A percentile compares a stretch with the other conserved stretches of the same genome.
Evolutionary conservation across 2,329 filamentous ascomycete genomes (phyloP).

Genomic region (Penicillium sp.): DNA sequence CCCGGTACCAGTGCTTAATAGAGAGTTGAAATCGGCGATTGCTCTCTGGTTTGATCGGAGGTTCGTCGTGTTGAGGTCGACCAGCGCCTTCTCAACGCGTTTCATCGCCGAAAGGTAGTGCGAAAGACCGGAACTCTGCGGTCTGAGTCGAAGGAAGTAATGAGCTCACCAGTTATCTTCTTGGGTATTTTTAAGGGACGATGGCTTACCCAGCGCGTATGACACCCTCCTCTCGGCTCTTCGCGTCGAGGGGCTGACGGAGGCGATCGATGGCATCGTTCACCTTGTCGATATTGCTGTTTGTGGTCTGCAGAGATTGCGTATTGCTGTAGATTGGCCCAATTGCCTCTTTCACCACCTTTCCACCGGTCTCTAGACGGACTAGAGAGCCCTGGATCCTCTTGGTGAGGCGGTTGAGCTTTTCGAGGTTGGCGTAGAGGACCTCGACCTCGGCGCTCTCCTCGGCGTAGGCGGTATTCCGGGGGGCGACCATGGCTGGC

Average conservation of each 20-base stretch:
- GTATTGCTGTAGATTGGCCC: slow-evolving; percentile 92
- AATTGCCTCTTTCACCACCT: slow-evolving; percentile 86
- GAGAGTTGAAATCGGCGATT: slow-evolving; percentile 70
- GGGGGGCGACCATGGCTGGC: slow-evolving; percentile 52
- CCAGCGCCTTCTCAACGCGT: slow-evolving; percentile 78
- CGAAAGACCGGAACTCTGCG: slow-evolving; percentile 73
- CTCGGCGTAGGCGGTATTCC: slow-evolving; percentile 60
- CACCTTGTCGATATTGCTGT: slow-evolving; percentile 82
- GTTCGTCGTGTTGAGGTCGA: slow-evolving; percentile 84
- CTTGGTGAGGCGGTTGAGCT: slow-evolving; percentile 88
- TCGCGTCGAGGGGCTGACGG: slow-evolving; percentile 86
- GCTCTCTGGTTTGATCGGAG: slow-evolving; percentile 88
- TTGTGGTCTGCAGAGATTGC: slow-evolving; percentile 80
- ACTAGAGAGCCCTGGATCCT: slow-evolving; percentile 88
- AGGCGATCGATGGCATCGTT: slow-evolving; percentile 83
- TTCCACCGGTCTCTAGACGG: slow-evolving; percentile 80
- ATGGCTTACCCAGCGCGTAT: slow-evolving; percentile 69
- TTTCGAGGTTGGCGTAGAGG: slow-evolving; percentile 71
- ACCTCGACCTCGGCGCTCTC: slow-evolving; percentile 68
- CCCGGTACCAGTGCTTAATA: slow-evolving; percentile 74
- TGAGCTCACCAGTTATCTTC: neutral
- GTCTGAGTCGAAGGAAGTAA: slow-evolving; percentile 44
- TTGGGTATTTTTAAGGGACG: neutral
- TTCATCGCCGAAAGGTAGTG: slow-evolving; percentile 89
- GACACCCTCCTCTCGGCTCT: slow-evolving; percentile 85